Base-by-base conservation (phyloP, 2,329 filamentous ascomycete genomes). In the Trichoderma hamatum region DNA sequence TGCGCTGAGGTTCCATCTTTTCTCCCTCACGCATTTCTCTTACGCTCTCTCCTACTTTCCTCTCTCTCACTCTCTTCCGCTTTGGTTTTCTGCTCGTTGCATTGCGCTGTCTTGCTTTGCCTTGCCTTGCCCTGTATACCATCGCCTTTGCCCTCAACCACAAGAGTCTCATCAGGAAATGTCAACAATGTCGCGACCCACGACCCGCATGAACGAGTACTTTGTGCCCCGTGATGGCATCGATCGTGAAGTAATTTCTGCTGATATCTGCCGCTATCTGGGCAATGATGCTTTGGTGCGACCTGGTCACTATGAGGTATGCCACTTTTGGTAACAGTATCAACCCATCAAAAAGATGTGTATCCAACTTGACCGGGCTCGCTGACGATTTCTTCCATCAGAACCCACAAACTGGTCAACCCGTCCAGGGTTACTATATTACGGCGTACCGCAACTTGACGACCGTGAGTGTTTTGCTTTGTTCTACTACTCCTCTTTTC, bases 221-320 rank as follows among this genome's bases (percentile, higher is more conserved):
- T 94, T 94, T 79, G 89, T 94, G 67, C 90, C 90, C 56, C 88
- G 90, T 76, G 90, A 93, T 80, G 91, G 92, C 77, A 94, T 94
- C 80, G 91, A 92, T 79, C 89, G 91, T 75, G 91, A 94, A 80
- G 92, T 94, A 75, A 93, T 94, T 80, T 92, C 92, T 72, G 90
- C 91, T 78, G 92, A 94, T 79, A 93, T 94, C 73, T 94, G 92
- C 83, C 90, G 91, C 77, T 94, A 93, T 79, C 86, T 94, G 74
- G 92, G 92, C 76, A 93, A 93, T 79, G 92, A 94, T 84, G 92
- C 92, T 74, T 86, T 92, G 75, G 91, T 93, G 77, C 89, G 90
- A 76, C 91, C 91, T 70, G 90, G 90, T 75, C 88, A 86, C 74
- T 90, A 92, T 80, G 88, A 92, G 86, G 90, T 93, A 86, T 75